Evolutionary conservation across 2,329 filamentous ascomycete species (phyloP).

Genomic region (Fusarium domesticum): DNA sequence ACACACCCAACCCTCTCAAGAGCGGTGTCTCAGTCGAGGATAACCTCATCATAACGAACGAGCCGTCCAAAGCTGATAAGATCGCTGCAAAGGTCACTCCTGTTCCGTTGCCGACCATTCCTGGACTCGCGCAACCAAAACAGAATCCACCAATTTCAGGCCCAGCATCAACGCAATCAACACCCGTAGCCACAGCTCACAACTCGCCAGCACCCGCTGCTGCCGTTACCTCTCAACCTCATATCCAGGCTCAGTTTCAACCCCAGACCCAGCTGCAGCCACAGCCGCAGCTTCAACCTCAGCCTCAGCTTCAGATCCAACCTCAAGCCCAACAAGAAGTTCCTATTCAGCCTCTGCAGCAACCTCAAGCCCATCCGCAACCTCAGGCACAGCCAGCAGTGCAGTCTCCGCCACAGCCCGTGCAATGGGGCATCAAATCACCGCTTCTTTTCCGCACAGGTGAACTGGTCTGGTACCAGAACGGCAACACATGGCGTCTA

Average conservation of each 20-base stretch:
- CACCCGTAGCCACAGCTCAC: constrained; percentile 14
- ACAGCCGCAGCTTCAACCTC: constrained; percentile 16
- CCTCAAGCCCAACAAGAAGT: constrained; percentile 2
- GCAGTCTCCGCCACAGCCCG: constrained; percentile 15
- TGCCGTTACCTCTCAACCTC: constrained; percentile 14
- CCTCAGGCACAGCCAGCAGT: constrained; percentile 12
- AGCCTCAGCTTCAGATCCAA: constrained; percentile 10
- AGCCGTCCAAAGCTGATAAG: constrained; percentile 26
- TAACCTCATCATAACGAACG: constrained; percentile 21
- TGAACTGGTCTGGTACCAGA: constrained; percentile 51
- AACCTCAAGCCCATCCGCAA: constrained; percentile 18
- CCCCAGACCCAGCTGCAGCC: constrained; percentile 6
- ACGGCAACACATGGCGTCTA: constrained; percentile 46
- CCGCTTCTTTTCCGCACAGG: constrained; percentile 45
- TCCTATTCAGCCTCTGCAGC: no score
- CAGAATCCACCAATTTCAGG: constrained; percentile 21
- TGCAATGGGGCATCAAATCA: constrained; percentile 35
- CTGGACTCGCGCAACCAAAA: constrained; percentile 35
- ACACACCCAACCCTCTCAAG: constrained; percentile 31
- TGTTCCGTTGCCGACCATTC: constrained; percentile 37
- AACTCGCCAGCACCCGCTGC: constrained; percentile 17
- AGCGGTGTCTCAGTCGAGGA: constrained; percentile 28
- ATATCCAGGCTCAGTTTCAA: constrained; percentile 12
- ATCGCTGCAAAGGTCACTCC: constrained; percentile 35
- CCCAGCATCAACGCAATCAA: constrained; percentile 31